These are phyloP conservation scores for Abelmoschus esculentus DNA, from an alignment of 345 rosid genomes.

Conservation along the genomic window DNA sequence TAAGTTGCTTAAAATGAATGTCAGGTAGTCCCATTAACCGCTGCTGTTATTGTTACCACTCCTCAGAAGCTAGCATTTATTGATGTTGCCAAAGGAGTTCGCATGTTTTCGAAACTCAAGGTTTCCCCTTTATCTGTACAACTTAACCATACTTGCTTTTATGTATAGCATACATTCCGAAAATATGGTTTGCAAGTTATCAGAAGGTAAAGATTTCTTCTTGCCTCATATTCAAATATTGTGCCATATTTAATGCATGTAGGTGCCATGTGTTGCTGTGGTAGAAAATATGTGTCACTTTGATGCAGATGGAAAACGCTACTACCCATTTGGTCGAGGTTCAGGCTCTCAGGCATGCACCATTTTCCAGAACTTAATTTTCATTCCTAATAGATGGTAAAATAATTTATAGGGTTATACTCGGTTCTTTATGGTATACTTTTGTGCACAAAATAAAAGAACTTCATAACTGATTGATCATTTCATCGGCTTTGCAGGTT, in stretches of 20 bases:
- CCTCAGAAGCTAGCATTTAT: constrained; percentile 95
- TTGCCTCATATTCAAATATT: neutral
- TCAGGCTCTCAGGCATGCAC: constrained; percentile 84
- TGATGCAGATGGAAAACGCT: constrained; percentile 92
- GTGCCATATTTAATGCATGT: constrained; percentile 14
- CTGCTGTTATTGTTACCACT: constrained; percentile 95
- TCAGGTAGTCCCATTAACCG: constrained; percentile 89
- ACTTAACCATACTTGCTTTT: neutral
- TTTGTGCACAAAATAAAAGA: neutral
- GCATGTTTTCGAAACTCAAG: constrained; percentile 97
- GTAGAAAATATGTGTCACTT: constrained; percentile 98
- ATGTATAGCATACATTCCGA: neutral
- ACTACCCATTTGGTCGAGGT: constrained; percentile 96
- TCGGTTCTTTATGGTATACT: neutral
- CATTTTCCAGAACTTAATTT: constrained; percentile 4
- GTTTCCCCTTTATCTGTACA: constrained; percentile 22
- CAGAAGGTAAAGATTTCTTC: neutral
- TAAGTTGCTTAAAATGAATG: constrained; percentile 16
- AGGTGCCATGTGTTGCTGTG: constrained; percentile 96
- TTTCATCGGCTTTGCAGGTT: constrained; percentile 44
- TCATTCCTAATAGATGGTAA: neutral
- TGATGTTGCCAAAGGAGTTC: constrained; percentile 96
- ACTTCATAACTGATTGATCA: neutral
- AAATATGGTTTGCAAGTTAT: neutral
- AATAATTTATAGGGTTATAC: neutral